Evolutionary conservation across 2,329 filamentous ascomycete species (phyloP), one percentile per base, ranked within the genome.

Genomic region (Raffaelea albimanens): DNA sequence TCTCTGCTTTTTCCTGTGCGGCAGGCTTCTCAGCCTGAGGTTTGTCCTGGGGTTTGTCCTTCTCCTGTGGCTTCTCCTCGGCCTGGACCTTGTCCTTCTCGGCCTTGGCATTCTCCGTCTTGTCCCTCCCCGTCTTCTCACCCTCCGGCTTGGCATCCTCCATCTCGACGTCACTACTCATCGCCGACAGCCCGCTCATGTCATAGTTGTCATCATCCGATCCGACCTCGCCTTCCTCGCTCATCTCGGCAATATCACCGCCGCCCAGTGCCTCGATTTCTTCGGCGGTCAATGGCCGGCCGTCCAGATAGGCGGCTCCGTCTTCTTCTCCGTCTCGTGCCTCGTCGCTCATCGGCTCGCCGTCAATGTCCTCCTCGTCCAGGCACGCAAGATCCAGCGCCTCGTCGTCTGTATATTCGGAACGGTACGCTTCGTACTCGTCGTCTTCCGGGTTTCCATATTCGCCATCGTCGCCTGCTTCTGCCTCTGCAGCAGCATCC

Each of bases 381-480:
- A 72, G 67, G 34, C 63, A 63, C 38, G 75, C 68, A 4, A 70
- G 70, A 51, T 74, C 71, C 22, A 70, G 62, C 45, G 78, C 74
- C 42, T 61, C 63, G 46, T 63, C 63, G 46, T 51, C 53, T 1
- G 52, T 54, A 45, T 56, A 53, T 29, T 52, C 47, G 19, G 52
- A 53, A 11, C 49, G 48, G 47, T 56, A 54, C 14, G 36, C 50
- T 18, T 20, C 43, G 20, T 56, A 52, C 41, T 53, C 43, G 11
- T 56, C 56, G 9, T 41, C 19, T 4, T 53, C 59, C 5, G 43
- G 19, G 3, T 49, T 39, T 45, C 14, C 23, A n/a, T n/a, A n/a
- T 31, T 29, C 43, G 38, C n/a, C 34, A 5, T 38, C 45, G 5
- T 40, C 36, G 5, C 5, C 20, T 21, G n/a, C 42, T 36, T 67